Percentiles rank a stretch among this genome's conserved stretches.
phyloP scores from a whole-genome alignment of 257 asterid genomes.

The Gynochthodes officinalis region DNA sequence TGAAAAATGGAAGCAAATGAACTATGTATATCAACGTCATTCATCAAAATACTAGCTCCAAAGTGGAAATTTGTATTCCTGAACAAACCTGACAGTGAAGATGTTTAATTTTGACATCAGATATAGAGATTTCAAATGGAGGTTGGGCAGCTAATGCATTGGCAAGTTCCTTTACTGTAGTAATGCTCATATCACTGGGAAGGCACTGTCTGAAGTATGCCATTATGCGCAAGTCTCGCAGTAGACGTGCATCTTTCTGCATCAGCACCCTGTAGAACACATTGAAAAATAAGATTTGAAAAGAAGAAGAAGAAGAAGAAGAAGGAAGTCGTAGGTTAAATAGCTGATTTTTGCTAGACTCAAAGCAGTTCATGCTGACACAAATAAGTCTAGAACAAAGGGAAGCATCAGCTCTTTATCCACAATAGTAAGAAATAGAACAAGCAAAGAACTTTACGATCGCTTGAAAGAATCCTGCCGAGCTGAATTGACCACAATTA shows the following conservation, averaged over 20 bases:
- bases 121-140: constrained; percentile 70
- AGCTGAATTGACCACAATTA: constrained; percentile 77
- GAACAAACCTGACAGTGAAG: constrained; percentile 73
- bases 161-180: constrained; percentile 78
- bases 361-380: neutral
- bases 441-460: constrained; percentile 55
- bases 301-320: constrained; percentile 10
- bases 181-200: constrained; percentile 49
- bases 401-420: neutral
- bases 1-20: neutral
- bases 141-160: constrained; percentile 72
- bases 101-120: constrained; percentile 67
- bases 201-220: constrained; percentile 93
- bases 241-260: constrained; percentile 58
- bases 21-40: neutral
- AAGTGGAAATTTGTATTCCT: constrained; percentile 12
- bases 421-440: neutral
- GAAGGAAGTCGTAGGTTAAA: constrained; percentile 5
- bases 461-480: constrained; percentile 59
- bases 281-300: constrained; percentile 20
- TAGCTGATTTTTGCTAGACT: neutral
- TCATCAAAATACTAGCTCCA: constrained; percentile 4
- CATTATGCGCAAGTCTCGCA: constrained; percentile 71
- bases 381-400: neutral
- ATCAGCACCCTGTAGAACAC: constrained; percentile 48